Evolutionary conservation across 345 rosid genomes (phyloP).

Genomic region (Arabidopsis suecica): DNA sequence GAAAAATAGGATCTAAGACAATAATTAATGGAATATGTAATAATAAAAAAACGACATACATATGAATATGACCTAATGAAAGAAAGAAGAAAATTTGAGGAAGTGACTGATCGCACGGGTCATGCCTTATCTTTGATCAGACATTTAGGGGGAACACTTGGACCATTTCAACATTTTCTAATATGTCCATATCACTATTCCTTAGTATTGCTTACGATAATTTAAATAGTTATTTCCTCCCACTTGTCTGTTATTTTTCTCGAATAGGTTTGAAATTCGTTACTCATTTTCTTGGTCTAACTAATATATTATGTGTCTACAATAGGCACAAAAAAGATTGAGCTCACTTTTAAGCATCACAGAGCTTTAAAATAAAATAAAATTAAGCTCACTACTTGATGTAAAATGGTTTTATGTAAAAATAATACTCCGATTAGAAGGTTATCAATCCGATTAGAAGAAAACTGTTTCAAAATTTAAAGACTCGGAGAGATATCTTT

Average conservation of each 20-base stretch:
- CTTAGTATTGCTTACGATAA: constrained; percentile 33
- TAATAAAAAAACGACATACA: background rate
- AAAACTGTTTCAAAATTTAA: background rate
- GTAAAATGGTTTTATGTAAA: background rate
- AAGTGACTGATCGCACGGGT: constrained; percentile 33
- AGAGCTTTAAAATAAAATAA: background rate
- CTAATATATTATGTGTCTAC: constrained; percentile 5
- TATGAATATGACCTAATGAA: constrained; percentile 2
- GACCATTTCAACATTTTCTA: constrained; percentile 26
- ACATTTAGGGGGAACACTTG: constrained; percentile 26
- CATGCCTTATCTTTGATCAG: constrained; percentile 37
- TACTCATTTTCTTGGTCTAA: constrained; percentile 20
- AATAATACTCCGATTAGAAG: too few species aligned
- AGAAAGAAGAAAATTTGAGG: background rate
- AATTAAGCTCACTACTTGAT: background rate
- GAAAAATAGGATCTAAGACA: too few species aligned
- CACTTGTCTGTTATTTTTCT: constrained; percentile 1
- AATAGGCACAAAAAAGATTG: background rate
- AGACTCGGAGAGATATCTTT: background rate
- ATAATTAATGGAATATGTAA: background rate
- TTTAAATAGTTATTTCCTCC: constrained; percentile 8
- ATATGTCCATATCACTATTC: constrained; percentile 16
- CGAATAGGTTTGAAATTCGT: constrained; percentile 1
- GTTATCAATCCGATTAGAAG: background rate
- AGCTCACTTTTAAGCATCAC: background rate